A percentile compares a stretch with the other conserved stretches of the same genome.
These are phyloP conservation scores for Paraglomus brasilianum DNA, from an alignment of 192 early-diverging fungal species.

Conservation along the genomic window DNA sequence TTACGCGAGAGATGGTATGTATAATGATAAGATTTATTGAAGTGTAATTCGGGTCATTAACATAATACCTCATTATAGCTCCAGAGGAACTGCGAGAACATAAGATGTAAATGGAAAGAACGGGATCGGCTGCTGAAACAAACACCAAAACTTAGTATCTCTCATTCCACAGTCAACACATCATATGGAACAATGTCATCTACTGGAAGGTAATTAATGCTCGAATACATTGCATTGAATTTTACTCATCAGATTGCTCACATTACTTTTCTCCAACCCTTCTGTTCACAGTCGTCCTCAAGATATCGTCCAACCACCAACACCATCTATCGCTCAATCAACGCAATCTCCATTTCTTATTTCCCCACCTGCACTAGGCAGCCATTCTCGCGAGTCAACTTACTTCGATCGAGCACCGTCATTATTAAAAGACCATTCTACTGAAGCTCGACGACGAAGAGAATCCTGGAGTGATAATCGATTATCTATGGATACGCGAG, in stretches of 20 bases:
- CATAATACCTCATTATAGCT: background rate
- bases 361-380: background rate
- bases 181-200: background rate
- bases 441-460: too few species aligned
- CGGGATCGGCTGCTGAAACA: background rate
- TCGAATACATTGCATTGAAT: background rate
- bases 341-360: background rate
- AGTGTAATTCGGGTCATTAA: background rate
- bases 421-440: background rate
- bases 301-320: background rate
- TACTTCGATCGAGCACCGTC: background rate
- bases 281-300: background rate
- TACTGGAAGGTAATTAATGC: background rate
- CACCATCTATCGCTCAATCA: background rate
- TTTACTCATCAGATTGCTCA: background rate
- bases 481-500: too few species aligned
- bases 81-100: background rate
- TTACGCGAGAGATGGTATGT: slow-evolving; percentile 42
- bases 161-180: background rate
- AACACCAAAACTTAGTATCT: background rate
- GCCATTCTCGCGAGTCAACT: background rate
- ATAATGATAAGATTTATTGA: background rate
- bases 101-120: slow-evolving; percentile 2
- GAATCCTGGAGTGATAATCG: too few species aligned
- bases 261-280: background rate